Evolutionary conservation across 2,329 filamentous ascomycete genomes (phyloP).

Genomic region (Elsinoe necatrix): DNA sequence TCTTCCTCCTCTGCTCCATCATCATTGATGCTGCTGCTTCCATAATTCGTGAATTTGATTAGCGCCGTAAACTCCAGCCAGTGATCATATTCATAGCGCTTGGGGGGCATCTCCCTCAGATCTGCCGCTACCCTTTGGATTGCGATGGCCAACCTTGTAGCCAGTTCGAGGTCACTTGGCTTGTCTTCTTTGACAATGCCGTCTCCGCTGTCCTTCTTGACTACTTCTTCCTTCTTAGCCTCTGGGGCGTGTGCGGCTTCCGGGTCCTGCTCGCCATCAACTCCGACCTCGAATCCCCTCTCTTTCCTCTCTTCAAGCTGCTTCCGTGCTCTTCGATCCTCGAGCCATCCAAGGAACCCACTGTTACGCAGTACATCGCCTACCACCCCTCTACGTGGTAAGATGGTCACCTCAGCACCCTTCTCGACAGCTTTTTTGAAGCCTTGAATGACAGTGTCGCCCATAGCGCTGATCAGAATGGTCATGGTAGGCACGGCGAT

Average conservation of each 20-base stretch:
- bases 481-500: conserved; percentile 83
- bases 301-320: conserved; percentile 34
- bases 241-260: background rate
- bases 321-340: conserved; percentile 26
- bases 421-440: conserved; percentile 55
- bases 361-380: conserved; percentile 40
- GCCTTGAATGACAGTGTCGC: conserved; percentile 65
- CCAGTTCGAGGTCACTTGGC: conserved; percentile 46
- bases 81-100: conserved; percentile 69
- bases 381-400: conserved; percentile 53
- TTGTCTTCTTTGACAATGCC: conserved; percentile 26
- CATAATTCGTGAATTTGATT: conserved; percentile 48
- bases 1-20: conserved; percentile 50
- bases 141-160: conserved; percentile 55
- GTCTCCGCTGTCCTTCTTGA: background rate
- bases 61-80: conserved; percentile 79
- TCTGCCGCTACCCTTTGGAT: conserved; percentile 61
- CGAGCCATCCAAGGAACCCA: conserved; percentile 35
- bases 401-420: conserved; percentile 56
- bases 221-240: conserved; percentile 20
- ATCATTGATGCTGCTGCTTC: conserved; percentile 25
- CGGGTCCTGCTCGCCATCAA: conserved; percentile 21
- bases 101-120: conserved; percentile 48
- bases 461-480: conserved; percentile 73
- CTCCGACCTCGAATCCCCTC: conserved; percentile 40